A percentile compares a stretch with the other conserved stretches of the same genome.
Conservation (phyloP, 2,329 filamentous ascomycete genomes). For the Periconia digitata region DNA sequence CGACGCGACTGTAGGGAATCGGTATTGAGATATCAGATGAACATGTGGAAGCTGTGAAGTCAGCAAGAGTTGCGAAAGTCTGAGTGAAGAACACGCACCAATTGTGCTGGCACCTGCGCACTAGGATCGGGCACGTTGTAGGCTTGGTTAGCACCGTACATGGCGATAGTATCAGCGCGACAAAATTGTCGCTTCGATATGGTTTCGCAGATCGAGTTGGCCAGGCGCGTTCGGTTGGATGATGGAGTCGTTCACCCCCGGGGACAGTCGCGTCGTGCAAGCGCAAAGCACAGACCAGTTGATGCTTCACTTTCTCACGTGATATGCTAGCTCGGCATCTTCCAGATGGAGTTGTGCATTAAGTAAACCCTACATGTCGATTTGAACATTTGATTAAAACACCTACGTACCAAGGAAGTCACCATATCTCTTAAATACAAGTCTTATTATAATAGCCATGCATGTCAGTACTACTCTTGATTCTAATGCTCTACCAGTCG, state of each 20-base stretch:
- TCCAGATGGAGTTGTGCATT: neutral
- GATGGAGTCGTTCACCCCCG: slow-evolving; percentile 18
- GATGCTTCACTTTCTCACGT: slow-evolving; percentile 4
- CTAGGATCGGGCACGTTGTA: slow-evolving; percentile 38
- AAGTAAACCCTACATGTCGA: too few relatives aligned
- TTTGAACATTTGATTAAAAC: too few relatives aligned
- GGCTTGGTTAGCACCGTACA: slow-evolving; percentile 39
- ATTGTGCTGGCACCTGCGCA: slow-evolving; percentile 34
- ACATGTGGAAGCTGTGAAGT: slow-evolving; percentile 74
- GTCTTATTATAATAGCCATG: too few relatives aligned
- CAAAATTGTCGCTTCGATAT: slow-evolving; percentile 19
- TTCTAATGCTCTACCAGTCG: neutral
- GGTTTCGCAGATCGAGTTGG: slow-evolving; percentile 11
- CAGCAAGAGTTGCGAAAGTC: slow-evolving; percentile 15
- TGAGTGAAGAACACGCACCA: slow-evolving; percentile 26
- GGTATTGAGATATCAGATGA: slow-evolving; percentile 81
- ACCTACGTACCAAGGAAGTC: too few relatives aligned
- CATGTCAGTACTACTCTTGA: neutral
- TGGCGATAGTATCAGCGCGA: slow-evolving; percentile 27
- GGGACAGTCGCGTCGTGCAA: slow-evolving; percentile 16
- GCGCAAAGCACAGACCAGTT: slow-evolving; percentile 5
- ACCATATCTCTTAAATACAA: too few relatives aligned
- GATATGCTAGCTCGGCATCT: neutral
- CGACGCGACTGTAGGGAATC: slow-evolving; percentile 73
- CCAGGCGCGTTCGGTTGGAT: slow-evolving; percentile 21